Percentiles rank a stretch among this genome's conserved stretches.
These are phyloP conservation scores for Penicillium canariense DNA, from an alignment of 495 filamentous ascomycete genomes.

Conservation along the genomic window DNA sequence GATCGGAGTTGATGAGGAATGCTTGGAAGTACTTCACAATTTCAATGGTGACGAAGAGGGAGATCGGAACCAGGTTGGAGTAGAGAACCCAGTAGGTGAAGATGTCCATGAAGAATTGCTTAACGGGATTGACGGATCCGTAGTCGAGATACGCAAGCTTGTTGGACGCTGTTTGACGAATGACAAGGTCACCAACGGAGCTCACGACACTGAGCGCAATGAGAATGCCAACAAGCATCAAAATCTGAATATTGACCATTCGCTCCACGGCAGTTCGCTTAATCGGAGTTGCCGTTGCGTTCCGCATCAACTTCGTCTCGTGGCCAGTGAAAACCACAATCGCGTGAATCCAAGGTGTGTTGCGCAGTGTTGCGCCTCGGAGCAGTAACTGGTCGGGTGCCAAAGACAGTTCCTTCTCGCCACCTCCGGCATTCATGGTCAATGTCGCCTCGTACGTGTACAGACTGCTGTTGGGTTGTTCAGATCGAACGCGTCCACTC, in stretches of 20 bases:
- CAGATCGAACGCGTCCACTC: slow-evolving; percentile 82
- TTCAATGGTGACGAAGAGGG: slow-evolving; percentile 96
- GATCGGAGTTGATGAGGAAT: slow-evolving; percentile 93
- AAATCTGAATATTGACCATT: slow-evolving; percentile 88
- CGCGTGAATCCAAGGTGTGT: slow-evolving; percentile 97
- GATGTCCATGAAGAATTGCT: slow-evolving; percentile 90
- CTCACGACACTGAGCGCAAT: slow-evolving; percentile 81
- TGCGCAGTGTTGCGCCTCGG: slow-evolving; percentile 89
- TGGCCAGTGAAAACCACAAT: slow-evolving; percentile 98
- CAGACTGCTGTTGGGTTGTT: slow-evolving; percentile 97
- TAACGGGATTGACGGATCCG: slow-evolving; percentile 56
- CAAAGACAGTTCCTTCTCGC: slow-evolving; percentile 88
- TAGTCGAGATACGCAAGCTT: slow-evolving; percentile 72
- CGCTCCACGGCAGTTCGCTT: slow-evolving; percentile 94
- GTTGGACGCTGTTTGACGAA: slow-evolving; percentile 56
- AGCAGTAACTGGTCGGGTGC: slow-evolving; percentile 83
- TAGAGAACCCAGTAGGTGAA: slow-evolving; percentile 99
- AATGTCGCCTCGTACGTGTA: slow-evolving; percentile 98
- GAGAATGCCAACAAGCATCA: slow-evolving; percentile 84
- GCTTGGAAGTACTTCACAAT: slow-evolving; percentile 97
- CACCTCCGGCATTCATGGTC: slow-evolving; percentile 88
- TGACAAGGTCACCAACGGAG: slow-evolving; percentile 86
- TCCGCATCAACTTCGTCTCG: slow-evolving; percentile 98
- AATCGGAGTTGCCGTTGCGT: slow-evolving; percentile 95
- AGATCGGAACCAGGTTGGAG: slow-evolving; percentile 94